Evolutionary conservation across 306 rosid species (phyloP), one percentile per base, ranked within the genome.

Genomic region (Trifolium dubium): DNA sequence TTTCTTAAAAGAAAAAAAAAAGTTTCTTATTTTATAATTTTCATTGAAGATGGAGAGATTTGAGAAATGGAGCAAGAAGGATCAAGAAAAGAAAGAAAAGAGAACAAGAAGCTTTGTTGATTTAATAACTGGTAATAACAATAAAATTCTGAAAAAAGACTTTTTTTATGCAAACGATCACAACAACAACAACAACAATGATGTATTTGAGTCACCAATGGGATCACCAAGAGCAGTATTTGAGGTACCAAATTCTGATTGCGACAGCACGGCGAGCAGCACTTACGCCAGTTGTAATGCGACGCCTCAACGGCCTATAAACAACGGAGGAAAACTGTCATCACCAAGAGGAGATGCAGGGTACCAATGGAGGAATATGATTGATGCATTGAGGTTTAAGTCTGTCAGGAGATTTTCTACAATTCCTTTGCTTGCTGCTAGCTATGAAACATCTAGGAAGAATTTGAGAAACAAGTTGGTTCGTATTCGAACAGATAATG

Each of bases 351-450:
- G 14, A 6, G 47, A 11, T 3, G 32, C 49, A 18, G 28, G 74
- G 77, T 61, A 32, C 61, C 97, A 77, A 14, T 88, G 87, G 97
- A 94, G 58, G 78, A 18, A 85, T 9, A 83, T 88, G 88, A 71
- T 94, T 8, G 96, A 83, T 8, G 82, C 79, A 12, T 43, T 88
- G 43, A 94, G 59, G 96, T 89, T 81, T 82, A 94, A 88, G 68
- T 75, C 86, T 0, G 81, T 69, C 5, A 69, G 84, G 39, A 84
- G 84, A 34, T 81, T 94, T 14, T 73, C 99, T 0, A 74, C 83
- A 4, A 53, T 92, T 79, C 90, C 98, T 12, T 41, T 83, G 56
- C 70, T 93, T 71, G 64, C 82, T 2, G 69, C 81, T 13, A 78
- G 80, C 76, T 75, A 88, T 29, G 97, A 94, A 4, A 35, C 75